Evolutionary conservation across 2,329 filamentous ascomycete genomes (phyloP).

Genomic region (Berkeleyomyces rouxiae): DNA sequence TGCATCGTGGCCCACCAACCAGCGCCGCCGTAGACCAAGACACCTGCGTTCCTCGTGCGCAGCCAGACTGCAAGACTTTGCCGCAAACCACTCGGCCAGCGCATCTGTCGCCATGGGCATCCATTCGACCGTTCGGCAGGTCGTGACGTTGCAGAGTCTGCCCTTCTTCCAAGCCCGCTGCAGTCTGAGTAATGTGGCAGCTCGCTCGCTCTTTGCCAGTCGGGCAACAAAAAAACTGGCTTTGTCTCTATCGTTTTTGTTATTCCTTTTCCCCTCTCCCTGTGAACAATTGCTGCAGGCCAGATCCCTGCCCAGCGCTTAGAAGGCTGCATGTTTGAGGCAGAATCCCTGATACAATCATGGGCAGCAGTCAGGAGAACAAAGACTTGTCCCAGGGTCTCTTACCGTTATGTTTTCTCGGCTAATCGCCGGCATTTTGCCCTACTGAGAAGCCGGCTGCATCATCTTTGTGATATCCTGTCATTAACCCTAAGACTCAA

Average conservation of each 20-base stretch:
- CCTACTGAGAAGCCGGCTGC: too few species aligned
- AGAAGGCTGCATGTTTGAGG: background rate
- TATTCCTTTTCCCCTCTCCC: too few species aligned
- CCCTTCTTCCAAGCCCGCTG: background rate
- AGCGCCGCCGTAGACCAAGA: background rate
- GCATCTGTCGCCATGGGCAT: background rate
- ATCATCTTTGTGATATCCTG: too few species aligned
- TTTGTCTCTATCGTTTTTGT: too few species aligned
- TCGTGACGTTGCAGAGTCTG: background rate
- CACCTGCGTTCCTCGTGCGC: too few species aligned
- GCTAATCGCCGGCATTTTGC: background rate
- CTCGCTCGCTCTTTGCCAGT: too few species aligned
- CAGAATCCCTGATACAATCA: background rate
- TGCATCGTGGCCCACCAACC: background rate
- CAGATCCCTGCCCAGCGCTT: conserved; percentile 4
- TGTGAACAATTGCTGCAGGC: background rate
- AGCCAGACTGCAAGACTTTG: too few species aligned
- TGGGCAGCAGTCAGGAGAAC: background rate
- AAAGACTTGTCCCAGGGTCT: background rate
- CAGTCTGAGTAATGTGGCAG: background rate
- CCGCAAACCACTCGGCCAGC: background rate
- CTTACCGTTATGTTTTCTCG: background rate
- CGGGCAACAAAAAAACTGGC: too few species aligned
- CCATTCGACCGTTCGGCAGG: background rate
- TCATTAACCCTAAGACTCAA: too few species aligned